A percentile compares a stretch with the other conserved stretches of the same genome.
Evolutionary conservation across 352 stramenopile genomes (phyloP).

Genomic region (Phytopythium sindhum): DNA sequence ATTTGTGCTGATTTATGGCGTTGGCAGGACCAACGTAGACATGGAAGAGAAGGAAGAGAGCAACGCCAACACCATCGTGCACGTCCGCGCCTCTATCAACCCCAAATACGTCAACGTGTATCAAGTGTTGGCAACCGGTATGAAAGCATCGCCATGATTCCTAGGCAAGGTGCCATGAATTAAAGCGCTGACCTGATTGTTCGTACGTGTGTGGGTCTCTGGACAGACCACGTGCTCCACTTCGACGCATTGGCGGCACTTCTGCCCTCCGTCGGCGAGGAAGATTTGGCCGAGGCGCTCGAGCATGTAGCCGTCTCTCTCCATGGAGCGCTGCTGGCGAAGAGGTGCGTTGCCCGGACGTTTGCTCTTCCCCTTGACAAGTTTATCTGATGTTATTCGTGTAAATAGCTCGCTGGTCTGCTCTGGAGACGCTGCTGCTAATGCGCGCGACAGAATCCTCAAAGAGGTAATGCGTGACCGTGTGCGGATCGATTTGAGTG

Average conservation of each 20-base stretch:
- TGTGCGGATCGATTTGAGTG: neutral
- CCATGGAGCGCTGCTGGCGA: slow-evolving; percentile 34
- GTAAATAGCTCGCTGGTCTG: slow-evolving; percentile 29
- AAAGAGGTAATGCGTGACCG: slow-evolving; percentile 27
- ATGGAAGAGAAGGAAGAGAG: slow-evolving; percentile 47
- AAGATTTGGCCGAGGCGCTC: slow-evolving; percentile 38
- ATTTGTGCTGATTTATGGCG: slow-evolving; percentile 1
- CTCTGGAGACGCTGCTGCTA: slow-evolving; percentile 21
- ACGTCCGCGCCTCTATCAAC: neutral
- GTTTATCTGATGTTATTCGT: neutral
- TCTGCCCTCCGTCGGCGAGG: slow-evolving; percentile 30
- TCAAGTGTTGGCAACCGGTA: slow-evolving; percentile 16
- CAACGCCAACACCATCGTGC: neutral
- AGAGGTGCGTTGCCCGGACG: slow-evolving; percentile 24
- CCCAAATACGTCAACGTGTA: slow-evolving; percentile 16
- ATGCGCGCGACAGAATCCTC: slow-evolving; percentile 45
- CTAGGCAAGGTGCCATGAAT: slow-evolving; percentile 14
- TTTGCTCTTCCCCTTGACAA: neutral
- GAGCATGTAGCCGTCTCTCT: slow-evolving; percentile 40
- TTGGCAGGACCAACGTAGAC: slow-evolving; percentile 21
- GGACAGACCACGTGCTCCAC: slow-evolving; percentile 42
- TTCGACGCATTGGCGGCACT: slow-evolving; percentile 41
- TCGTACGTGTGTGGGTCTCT: slow-evolving; percentile 16
- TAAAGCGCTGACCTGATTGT: neutral
- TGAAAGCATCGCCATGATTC: slow-evolving; percentile 23